phyloP scores from a whole-genome alignment of 257 asterid species.

The Solanum etuberosum region DNA sequence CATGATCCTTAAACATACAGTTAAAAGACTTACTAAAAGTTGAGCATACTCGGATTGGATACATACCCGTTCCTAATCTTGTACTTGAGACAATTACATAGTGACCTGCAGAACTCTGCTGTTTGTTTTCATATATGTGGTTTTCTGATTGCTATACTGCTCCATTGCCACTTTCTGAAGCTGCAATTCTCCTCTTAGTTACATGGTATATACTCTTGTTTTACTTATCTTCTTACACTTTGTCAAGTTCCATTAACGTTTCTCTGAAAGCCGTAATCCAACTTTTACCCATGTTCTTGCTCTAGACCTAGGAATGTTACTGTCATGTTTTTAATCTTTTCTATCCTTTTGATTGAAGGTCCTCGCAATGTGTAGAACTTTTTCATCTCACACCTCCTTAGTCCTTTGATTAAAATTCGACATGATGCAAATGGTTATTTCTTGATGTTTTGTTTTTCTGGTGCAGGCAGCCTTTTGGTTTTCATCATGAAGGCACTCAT shows the following conservation, averaged over 20 bases:
- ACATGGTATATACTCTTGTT: neutral
- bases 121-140: neutral
- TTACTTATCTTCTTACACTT: neutral
- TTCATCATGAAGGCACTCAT: conserved; percentile 81
- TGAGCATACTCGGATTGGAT: neutral
- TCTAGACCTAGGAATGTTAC: neutral
- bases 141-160: neutral
- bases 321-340: neutral
- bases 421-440: neutral
- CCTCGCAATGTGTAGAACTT: neutral
- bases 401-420: neutral
- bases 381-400: neutral
- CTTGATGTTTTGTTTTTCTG: neutral
- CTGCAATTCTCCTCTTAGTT: neutral
- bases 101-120: neutral
- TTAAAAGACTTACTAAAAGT: neutral
- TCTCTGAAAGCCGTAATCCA: neutral
- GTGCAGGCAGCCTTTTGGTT: neutral
- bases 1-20: neutral
- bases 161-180: neutral
- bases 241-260: neutral
- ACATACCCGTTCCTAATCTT: neutral
- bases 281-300: neutral
- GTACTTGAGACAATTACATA: neutral
- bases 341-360: neutral